Conservation (phyloP, 495 filamentous ascomycete species). For the Apodospora peruviana region DNA sequence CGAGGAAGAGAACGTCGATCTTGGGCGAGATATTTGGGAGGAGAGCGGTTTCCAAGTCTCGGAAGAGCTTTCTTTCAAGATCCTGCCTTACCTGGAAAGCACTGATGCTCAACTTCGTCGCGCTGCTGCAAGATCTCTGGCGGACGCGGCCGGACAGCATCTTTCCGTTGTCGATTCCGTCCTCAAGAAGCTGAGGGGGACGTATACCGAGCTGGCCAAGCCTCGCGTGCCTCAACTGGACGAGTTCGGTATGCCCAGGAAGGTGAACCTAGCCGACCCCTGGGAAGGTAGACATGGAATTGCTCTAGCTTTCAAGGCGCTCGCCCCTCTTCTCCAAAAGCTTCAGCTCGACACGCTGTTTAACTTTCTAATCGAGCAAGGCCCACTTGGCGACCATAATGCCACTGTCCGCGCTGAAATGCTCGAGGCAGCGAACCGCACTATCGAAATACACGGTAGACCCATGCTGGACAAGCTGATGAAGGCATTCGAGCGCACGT, state of each 20-base stretch:
- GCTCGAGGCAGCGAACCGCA: constrained; percentile 82
- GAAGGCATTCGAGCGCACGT: constrained; percentile 77
- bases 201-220: constrained; percentile 72
- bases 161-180: constrained; percentile 41
- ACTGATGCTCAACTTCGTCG: constrained; percentile 73
- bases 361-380: constrained; percentile 75
- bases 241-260: constrained; percentile 87
- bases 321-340: constrained; percentile 63
- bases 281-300: constrained; percentile 89
- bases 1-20: constrained; percentile 76
- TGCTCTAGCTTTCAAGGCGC: constrained; percentile 76
- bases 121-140: constrained; percentile 78
- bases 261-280: constrained; percentile 74
- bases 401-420: constrained; percentile 74
- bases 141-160: constrained; percentile 59
- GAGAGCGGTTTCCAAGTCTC: constrained; percentile 75
- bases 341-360: constrained; percentile 69
- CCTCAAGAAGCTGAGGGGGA: constrained; percentile 55
- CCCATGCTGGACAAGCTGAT: constrained; percentile 82
- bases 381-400: constrained; percentile 77
- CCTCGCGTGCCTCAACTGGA: constrained; percentile 77
- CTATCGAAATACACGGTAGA: constrained; percentile 75
- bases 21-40: constrained; percentile 87
- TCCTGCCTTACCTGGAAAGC: constrained; percentile 74
- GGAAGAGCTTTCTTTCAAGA: constrained; percentile 54